A percentile compares a stretch with the other conserved stretches of the same genome.
phyloP scores from a whole-genome alignment of 805 yeast species.

The Wickerhamomyces ciferrii region DNA sequence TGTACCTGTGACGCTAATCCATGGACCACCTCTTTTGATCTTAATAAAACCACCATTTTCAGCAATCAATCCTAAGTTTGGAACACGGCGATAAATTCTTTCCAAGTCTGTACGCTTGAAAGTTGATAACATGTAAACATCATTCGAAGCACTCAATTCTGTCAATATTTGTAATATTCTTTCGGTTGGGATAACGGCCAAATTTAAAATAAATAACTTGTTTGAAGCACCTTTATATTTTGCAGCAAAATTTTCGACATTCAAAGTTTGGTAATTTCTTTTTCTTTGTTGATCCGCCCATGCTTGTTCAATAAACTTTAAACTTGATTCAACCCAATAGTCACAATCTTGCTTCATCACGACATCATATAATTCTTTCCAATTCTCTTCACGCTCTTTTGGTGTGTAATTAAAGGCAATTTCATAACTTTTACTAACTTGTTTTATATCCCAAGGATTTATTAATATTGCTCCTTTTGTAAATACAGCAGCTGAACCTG shows the following conservation, averaged over 20 bases:
- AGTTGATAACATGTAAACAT: slow-evolving; percentile 68
- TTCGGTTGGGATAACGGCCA: slow-evolving; percentile 55
- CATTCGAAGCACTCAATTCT: slow-evolving; percentile 51
- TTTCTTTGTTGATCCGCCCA: slow-evolving; percentile 47
- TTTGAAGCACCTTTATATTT: slow-evolving; percentile 24
- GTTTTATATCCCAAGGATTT: slow-evolving; percentile 85
- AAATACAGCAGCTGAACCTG: slow-evolving; percentile 86
- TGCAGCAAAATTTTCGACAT: slow-evolving; percentile 20
- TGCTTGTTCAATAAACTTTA: slow-evolving; percentile 43
- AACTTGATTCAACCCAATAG: slow-evolving; percentile 63
- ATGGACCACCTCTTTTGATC: slow-evolving; percentile 41
- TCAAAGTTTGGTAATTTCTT: slow-evolving; percentile 27
- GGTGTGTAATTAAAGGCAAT: slow-evolving; percentile 59
- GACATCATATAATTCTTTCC: slow-evolving; percentile 55
- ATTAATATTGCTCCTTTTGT: slow-evolving; percentile 66
- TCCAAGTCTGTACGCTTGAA: slow-evolving; percentile 62
- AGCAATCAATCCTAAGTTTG: slow-evolving; percentile 77
- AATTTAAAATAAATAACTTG: slow-evolving; percentile 42
- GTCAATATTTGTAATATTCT: slow-evolving; percentile 50
- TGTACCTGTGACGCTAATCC: slow-evolving; percentile 58
- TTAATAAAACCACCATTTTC: slow-evolving; percentile 85
- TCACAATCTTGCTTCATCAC: slow-evolving; percentile 66
- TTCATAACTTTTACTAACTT: slow-evolving; percentile 59
- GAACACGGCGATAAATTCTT: slow-evolving; percentile 59
- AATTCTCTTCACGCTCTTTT: slow-evolving; percentile 53